Evolutionary conservation across 1,284 basidiomycete species (phyloP).

Genomic region (Omphalotus olearius): DNA sequence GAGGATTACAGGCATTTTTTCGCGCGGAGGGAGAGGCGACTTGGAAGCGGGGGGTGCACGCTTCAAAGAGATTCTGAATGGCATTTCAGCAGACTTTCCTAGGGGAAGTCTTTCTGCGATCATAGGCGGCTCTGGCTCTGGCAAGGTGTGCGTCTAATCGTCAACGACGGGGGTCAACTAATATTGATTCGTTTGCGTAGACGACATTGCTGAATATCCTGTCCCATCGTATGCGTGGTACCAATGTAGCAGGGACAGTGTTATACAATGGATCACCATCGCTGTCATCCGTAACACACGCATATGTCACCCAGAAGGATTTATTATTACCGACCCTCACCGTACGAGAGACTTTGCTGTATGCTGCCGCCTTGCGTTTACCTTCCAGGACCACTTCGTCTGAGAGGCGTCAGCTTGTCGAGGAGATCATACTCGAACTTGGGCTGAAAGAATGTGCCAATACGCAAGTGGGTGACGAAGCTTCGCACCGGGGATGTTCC

Average conservation of each 20-base stretch:
- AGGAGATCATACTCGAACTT: constrained; percentile 46
- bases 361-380: constrained; percentile 42
- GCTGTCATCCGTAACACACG: constrained; percentile 7
- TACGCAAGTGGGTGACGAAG: constrained; percentile 37
- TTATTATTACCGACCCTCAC: constrained; percentile 8
- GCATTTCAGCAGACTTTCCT: constrained; percentile 11
- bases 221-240: constrained; percentile 1
- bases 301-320: constrained; percentile 13
- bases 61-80: constrained; percentile 6
- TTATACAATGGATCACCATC: constrained; percentile 7
- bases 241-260: constrained; percentile 6
- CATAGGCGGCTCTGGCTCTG: constrained; percentile 14
- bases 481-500: constrained; percentile 40
- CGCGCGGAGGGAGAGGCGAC: neutral
- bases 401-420: constrained; percentile 35
- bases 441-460: constrained; percentile 46
- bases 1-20: neutral
- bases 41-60: constrained; percentile 1
- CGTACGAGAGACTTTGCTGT: constrained; percentile 47
- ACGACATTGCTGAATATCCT: constrained; percentile 11
- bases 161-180: neutral
- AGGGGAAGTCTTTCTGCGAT: constrained; percentile 8
- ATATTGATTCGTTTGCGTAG: neutral
- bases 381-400: constrained; percentile 31
- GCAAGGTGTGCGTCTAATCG: constrained; percentile 1